Evolutionary conservation across 2,329 filamentous ascomycete genomes (phyloP), one percentile per base, ranked within the genome.

Genomic region (Epichloe gansuensis): DNA sequence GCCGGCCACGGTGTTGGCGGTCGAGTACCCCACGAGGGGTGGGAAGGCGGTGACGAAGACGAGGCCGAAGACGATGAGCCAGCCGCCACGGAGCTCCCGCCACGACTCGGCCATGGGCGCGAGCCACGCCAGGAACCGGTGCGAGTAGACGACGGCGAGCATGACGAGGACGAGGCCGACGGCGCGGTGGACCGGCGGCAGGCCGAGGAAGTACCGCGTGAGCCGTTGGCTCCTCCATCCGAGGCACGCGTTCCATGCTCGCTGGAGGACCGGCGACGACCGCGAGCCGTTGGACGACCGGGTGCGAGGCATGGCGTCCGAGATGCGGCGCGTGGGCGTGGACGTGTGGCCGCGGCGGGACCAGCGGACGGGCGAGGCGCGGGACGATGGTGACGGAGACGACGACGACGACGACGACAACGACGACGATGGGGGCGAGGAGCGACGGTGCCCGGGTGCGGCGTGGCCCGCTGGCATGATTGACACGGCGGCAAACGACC

Each of bases 11-110:
- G 74, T 79, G 53, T 74, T 69, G 60, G 84, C 83, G 1, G 85
- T 87, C 55, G 84, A 87, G 73, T 95, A 95, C 13, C 90, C 90
- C 56, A 96, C 84, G 60, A 95, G 68, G 2, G 90, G 90, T 21
- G 90, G 90, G 66, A 95, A 94, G 2, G 84, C 87, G 15, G 89
- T 85, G 41, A 78, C 64, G 65, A 90, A 89, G 38, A 86, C 84
- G 59, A 87, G 71, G 35, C 78, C 65, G 80, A 89, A 95, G 40
- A 93, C 74, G 48, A 96, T 78, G 54, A 78, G 72, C 74, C 81
- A 93, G 43, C 89, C 91, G 50, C 77, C 82, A 1, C 74, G 77
- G 5, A 89, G 71, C 34, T 80, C 76, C 61, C 88, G 81, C 89
- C 89, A 96, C 57, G 78, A 77, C 65, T 82, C 75, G 23, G 90